phyloP scores from a whole-genome alignment of 495 filamentous ascomycete genomes.

The Pseudotulostoma volvatum region DNA sequence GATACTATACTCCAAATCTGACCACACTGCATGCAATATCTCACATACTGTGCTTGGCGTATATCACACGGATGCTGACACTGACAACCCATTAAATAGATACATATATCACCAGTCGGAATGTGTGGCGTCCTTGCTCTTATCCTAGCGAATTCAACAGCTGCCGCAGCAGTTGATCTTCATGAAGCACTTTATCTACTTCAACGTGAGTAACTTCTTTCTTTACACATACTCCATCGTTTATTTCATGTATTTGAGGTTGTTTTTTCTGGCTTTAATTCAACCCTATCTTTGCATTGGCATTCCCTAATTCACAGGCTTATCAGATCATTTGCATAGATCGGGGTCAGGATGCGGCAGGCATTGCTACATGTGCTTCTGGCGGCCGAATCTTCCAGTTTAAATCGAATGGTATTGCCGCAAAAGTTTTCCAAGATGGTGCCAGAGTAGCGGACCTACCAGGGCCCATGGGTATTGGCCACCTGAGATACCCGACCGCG shows the following conservation, averaged over 20 bases:
- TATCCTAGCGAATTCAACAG: conserved; percentile 52
- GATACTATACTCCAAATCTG: background rate
- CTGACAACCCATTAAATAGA: background rate
- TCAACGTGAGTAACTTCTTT: conserved; percentile 36
- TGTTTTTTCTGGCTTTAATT: no score
- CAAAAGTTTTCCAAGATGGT: conserved; percentile 71
- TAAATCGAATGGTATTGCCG: conserved; percentile 86
- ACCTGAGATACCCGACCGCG: conserved; percentile 82
- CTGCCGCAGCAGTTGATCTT: conserved; percentile 57
- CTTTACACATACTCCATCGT: background rate
- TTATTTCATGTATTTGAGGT: no score
- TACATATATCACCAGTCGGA: conserved; percentile 1
- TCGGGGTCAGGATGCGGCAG: conserved; percentile 82
- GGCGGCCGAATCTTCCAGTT: conserved; percentile 76
- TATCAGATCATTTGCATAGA: no score
- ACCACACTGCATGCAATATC: no score
- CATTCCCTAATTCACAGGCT: no score
- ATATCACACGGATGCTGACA: background rate
- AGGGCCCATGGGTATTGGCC: conserved; percentile 78
- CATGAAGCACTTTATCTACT: conserved; percentile 85
- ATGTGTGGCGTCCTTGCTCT: conserved; percentile 86
- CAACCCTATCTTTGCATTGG: no score
- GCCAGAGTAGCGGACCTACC: conserved; percentile 61
- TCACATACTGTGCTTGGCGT: no score
- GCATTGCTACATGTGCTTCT: conserved; percentile 58